Evolutionary conservation across 148 eudicot species (phyloP).

Genomic region (Chenopodium suecicum): DNA sequence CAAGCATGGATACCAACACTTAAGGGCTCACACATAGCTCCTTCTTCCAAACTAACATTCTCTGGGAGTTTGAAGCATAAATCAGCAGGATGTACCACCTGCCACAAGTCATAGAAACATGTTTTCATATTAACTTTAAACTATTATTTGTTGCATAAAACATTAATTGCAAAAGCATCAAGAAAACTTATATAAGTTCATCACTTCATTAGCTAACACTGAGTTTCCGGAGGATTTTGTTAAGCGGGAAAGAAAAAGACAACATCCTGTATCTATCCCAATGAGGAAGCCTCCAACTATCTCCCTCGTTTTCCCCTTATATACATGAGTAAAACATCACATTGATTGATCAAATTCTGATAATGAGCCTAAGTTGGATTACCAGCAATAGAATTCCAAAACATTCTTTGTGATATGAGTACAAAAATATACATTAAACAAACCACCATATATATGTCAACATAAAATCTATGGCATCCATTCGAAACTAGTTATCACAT

Average conservation of each 20-base stretch:
- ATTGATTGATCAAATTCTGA: neutral
- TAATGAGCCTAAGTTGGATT: too few species aligned
- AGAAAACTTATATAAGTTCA: too few species aligned
- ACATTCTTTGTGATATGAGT: too few species aligned
- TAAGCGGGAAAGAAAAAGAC: neutral
- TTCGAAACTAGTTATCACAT: neutral
- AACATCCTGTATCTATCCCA: neutral
- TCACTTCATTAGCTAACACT: neutral
- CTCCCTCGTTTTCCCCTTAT: neutral
- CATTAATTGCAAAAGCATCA: neutral
- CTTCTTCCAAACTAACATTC: constrained; percentile 86
- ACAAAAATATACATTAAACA: too few species aligned
- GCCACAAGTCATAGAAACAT: constrained; percentile 13
- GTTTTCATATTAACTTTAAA: neutral
- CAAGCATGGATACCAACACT: constrained; percentile 89
- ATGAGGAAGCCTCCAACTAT: neutral
- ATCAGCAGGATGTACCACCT: constrained; percentile 99
- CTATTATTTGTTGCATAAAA: neutral
- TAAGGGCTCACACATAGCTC: constrained; percentile 71
- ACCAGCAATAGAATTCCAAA: too few species aligned
- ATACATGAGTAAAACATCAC: neutral
- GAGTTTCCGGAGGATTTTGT: too few species aligned
- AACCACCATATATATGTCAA: too few species aligned
- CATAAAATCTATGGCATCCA: too few species aligned
- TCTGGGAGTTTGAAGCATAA: constrained; percentile 88